phyloP scores from a whole-genome alignment of 805 yeast species.

The Nakazawaea ambrosiae region DNA sequence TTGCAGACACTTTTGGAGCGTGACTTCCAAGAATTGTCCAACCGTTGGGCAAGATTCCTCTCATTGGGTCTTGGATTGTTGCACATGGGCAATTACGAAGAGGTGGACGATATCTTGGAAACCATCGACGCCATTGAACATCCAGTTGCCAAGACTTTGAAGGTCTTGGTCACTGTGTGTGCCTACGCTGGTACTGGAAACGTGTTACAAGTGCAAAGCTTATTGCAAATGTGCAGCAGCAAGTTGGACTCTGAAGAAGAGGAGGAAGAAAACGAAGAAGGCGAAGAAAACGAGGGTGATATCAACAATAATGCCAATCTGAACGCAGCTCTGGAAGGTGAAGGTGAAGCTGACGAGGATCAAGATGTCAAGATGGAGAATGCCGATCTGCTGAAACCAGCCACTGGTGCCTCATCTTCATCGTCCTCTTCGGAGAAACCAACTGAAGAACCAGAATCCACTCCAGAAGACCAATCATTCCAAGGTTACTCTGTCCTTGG shows the following conservation, averaged over 20 bases:
- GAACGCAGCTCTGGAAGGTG: slow-evolving; percentile 19
- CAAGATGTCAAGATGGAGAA: slow-evolving; percentile 21
- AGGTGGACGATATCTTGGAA: slow-evolving; percentile 88
- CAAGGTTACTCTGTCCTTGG: slow-evolving; percentile 93
- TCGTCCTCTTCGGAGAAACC: no score
- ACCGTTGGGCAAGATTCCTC: slow-evolving; percentile 85
- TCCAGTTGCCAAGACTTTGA: slow-evolving; percentile 84
- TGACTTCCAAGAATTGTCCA: slow-evolving; percentile 64
- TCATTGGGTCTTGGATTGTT: slow-evolving; percentile 88
- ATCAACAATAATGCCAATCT: slow-evolving; percentile 20
- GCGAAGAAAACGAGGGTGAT: slow-evolving; percentile 31
- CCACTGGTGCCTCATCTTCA: no score
- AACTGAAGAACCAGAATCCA: slow-evolving; percentile 23
- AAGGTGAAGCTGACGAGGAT: slow-evolving; percentile 14
- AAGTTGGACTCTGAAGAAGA: slow-evolving; percentile 50
- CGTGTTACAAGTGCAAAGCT: slow-evolving; percentile 86
- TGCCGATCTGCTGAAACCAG: slow-evolving; percentile 16
- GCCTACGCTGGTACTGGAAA: slow-evolving; percentile 98
- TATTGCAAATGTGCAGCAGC: slow-evolving; percentile 84
- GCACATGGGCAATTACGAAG: slow-evolving; percentile 91
- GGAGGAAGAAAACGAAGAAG: slow-evolving; percentile 52
- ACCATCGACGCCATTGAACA: slow-evolving; percentile 93
- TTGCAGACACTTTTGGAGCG: slow-evolving; percentile 87
- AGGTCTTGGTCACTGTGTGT: slow-evolving; percentile 84
- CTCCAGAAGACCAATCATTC: slow-evolving; percentile 47